Conservation (phyloP, 768 basidiomycete genomes). For the Punctularia strigosozonata region DNA sequence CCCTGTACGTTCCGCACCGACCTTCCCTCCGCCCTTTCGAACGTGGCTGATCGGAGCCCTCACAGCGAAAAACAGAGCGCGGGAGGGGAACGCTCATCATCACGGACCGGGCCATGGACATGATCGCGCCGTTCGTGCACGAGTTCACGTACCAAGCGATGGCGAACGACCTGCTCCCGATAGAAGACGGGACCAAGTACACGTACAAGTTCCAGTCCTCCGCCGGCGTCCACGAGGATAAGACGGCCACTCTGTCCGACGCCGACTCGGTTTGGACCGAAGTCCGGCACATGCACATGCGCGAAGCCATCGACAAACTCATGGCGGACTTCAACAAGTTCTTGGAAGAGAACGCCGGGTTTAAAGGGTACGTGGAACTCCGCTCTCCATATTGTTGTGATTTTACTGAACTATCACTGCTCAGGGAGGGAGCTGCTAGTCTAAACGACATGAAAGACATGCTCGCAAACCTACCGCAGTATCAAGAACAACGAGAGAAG, state of each 20-base stretch:
- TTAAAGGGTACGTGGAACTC: slow-evolving; percentile 55
- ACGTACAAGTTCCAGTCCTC: slow-evolving; percentile 90
- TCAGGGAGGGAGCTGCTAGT: slow-evolving; percentile 69
- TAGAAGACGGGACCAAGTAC: slow-evolving; percentile 80
- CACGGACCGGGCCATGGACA: slow-evolving; percentile 96
- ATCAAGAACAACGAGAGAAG: slow-evolving; percentile 92
- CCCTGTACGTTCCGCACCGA: slow-evolving; percentile 54
- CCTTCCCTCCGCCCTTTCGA: slow-evolving; percentile 26
- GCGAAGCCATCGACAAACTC: slow-evolving; percentile 93
- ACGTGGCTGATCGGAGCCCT: slow-evolving; percentile 28
- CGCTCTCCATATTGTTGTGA: not conserved
- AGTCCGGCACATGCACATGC: slow-evolving; percentile 96
- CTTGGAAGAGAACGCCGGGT: slow-evolving; percentile 87
- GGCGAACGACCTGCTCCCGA: slow-evolving; percentile 87
- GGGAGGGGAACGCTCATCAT: slow-evolving; percentile 78
- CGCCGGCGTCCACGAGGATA: slow-evolving; percentile 76
- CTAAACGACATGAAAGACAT: slow-evolving; percentile 99
- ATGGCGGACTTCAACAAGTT: slow-evolving; percentile 96
- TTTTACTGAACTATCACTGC: not conserved
- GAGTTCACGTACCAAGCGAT: slow-evolving; percentile 99
- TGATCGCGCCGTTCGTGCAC: slow-evolving; percentile 80
- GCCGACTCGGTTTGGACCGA: slow-evolving; percentile 84
- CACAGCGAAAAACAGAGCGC: slow-evolving; percentile 25
- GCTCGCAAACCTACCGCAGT: slow-evolving; percentile 90
- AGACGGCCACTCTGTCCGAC: slow-evolving; percentile 78